Evolutionary conservation across 1,284 basidiomycete species (phyloP), one percentile per base, ranked within the genome.

Genomic region (Ceratorhiza oryzae-sativae): DNA sequence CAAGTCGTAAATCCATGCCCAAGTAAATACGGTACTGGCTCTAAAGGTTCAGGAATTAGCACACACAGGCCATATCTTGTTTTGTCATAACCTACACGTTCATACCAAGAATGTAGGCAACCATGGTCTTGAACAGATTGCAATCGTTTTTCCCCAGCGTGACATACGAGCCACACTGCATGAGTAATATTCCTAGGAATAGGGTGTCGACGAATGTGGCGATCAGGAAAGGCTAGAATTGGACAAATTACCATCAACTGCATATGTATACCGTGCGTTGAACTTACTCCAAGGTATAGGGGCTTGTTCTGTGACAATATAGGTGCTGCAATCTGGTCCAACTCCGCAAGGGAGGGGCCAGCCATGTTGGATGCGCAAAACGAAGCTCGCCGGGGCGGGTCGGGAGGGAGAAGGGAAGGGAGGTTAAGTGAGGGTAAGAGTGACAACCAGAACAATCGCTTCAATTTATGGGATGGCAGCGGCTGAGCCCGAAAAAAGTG

Each of bases 1-100:
- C 15, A 71, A 46, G 51, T 71, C 67, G 25, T 71, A 71, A 25
- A 71, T 71, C 67, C 67, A 71, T 51, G 67, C 45, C 67, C 67
- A 71, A 2, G 67, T 71, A 51, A 59, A 60, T n/a, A 71, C 42
- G 10, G 67, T 71, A 34, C 27, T 49, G 1, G 67, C 56, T 15
- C 67, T 71, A 25, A 6, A 20, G 10, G 12, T 34, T 20, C 36
- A n/a, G 12, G 25, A 27, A 18, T 70, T 12, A 39, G 20, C 13
- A 8, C 58, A 9, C 18, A 32, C 49, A 30, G 18, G 15, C 10
- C 23, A 8, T 41, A 4, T 8, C 12, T 6, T 32, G 20, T 27
- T 49, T 20, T 18, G n/a, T 20, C 20, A 10, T 23, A 45, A 49
- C 67, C 25, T 15, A 71, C 67, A 71, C 15, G 30, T 71, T 71